Evolutionary conservation across 441 rosid species (phyloP), one percentile per base, ranked within the genome.

Genomic region (Flueggea neowawraea): DNA sequence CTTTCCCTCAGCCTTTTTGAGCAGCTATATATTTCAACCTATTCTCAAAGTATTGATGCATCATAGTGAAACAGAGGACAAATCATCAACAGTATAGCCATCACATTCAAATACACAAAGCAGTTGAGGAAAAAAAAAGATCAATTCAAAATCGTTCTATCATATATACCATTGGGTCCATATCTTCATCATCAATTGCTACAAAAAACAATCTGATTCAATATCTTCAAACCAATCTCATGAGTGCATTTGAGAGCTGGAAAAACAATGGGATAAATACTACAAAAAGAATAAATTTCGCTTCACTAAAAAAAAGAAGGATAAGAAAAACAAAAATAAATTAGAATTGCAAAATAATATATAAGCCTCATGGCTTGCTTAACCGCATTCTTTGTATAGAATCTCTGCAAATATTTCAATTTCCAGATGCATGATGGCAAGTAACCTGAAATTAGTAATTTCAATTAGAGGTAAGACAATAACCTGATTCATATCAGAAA

Each of bases 401-500:
- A 33, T 33, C 39, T 6, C 39, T n/a, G n/a, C n/a, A n/a, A n/a
- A 33, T 6, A 33, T 33, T 33, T 33, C 39, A 33, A 3, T 33
- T 33, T 3, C 39, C 4, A 33, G 6, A 33, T 33, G 39, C 39
- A 33, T 5, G 56, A 53, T 6, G 4, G 56, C 5, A 14, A 53
- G 6, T 10, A 3, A 17, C 4, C 11, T 14, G 56, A 53, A 17
- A 54, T 5, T 17, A 28, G 28, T 32, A 10, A 4, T 13, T n/a
- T 36, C 55, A n/a, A 36, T 52, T n/a, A n/a, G n/a, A n/a, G n/a
- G n/a, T n/a, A n/a, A n/a, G 67, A 58, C 65, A 69, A 81, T 66
- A 63, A 92, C 99, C 98, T 88, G 97, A 81, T 88, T 95, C 94
- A 95, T 95, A 84, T 95, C 99, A 69, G 90, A 84, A 54, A 95